Evolutionary conservation across 179 eudicot genomes (phyloP), one percentile per base, ranked within the genome.

Genomic region (Beta corolliflora): DNA sequence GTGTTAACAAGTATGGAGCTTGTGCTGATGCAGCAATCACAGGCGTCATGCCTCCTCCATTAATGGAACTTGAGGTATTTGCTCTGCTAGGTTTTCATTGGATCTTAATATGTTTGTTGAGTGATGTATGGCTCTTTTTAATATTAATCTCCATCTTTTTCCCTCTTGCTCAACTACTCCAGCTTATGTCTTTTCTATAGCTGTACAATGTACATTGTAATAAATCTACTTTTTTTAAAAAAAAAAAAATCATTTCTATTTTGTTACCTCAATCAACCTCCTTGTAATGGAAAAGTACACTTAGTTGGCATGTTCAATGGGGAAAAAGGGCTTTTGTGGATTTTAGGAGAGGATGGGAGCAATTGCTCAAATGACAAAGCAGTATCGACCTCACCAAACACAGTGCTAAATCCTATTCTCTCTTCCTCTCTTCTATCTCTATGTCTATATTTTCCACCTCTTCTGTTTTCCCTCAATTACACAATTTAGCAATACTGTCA

Each of bases 11-110:
- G 78, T 91, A 96, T 58, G 99, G 98, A 55, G 70, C 92, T 76
- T 91, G 93, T 87, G 90, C 92, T 86, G 99, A 94, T 91, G 99
- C 93, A 55, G 98, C 99, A 72, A 91, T 96, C 79, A 93, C 98
- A 56, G 97, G 99, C 64, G 65, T 96, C 44, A 96, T 96, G 98
- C 98, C 98, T 5, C 99, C 99, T 69, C 99, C 99, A 53, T 79
- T 96, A 41, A 76, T 96, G 92, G 98, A 95, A 86, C 71, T 91
- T 76, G 97, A 92, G 98, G 99, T 94, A 84, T 73, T 69, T 76
- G 10, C 19, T 73, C 70, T 16, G 48, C 48, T 59, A 66, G 12
- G 5, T 63, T 55, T 18, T 59, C 10, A 14, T 73, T 77, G 45
- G 25, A 25, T 25, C 53, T 79, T 12, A 29, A n/a, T 12, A 45